Conservation (phyloP, 495 filamentous ascomycete species). For the Trichoderma orchidacearum region DNA sequence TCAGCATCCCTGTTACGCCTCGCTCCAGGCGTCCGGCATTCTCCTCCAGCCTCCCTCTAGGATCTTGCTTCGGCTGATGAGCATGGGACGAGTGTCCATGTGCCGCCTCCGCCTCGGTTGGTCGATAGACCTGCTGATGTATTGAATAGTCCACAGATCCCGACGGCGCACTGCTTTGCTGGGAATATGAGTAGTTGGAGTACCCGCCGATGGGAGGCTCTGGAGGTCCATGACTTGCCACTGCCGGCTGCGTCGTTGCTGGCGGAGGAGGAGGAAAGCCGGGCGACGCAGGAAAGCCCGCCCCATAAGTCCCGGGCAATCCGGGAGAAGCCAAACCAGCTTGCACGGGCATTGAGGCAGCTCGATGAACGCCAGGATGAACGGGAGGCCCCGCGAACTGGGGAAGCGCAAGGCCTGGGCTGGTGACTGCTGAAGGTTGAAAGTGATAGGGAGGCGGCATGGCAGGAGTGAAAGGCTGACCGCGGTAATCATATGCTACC, state of each 20-base stretch:
- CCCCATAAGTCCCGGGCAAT: slow-evolving; percentile 21
- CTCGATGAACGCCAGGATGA: slow-evolving; percentile 25
- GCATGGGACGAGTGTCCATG: slow-evolving; percentile 10
- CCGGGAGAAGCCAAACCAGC: slow-evolving; percentile 15
- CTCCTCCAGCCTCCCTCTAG: slow-evolving; percentile 49
- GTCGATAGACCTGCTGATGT: slow-evolving; percentile 66
- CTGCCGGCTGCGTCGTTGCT: slow-evolving; percentile 11
- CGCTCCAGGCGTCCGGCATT: slow-evolving; percentile 58
- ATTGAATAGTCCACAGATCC: slow-evolving; percentile 43
- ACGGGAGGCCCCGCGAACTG: slow-evolving; percentile 16
- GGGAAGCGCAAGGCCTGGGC: slow-evolving; percentile 23
- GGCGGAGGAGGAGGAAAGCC: slow-evolving; percentile 16
- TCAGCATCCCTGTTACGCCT: slow-evolving; percentile 67
- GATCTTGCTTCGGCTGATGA: slow-evolving; percentile 37
- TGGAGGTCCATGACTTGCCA: slow-evolving; percentile 12
- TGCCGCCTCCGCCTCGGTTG: slow-evolving; percentile 47
- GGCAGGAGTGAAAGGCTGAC: slow-evolving; percentile 28
- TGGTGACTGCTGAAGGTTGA: slow-evolving; percentile 21
- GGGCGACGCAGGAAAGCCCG: slow-evolving; percentile 23
- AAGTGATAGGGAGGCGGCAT: slow-evolving; percentile 21
- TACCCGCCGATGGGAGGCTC: slow-evolving; percentile 34
- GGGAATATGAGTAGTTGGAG: slow-evolving; percentile 41
- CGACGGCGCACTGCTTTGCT: slow-evolving; percentile 8
- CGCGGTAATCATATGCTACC: slow-evolving; percentile 46
- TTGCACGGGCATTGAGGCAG: slow-evolving; percentile 25